These are phyloP conservation scores for Physcomitrellopsis africana DNA, from an alignment of 225 moss, liverwort and hornwort species.

Conservation along the genomic window DNA sequence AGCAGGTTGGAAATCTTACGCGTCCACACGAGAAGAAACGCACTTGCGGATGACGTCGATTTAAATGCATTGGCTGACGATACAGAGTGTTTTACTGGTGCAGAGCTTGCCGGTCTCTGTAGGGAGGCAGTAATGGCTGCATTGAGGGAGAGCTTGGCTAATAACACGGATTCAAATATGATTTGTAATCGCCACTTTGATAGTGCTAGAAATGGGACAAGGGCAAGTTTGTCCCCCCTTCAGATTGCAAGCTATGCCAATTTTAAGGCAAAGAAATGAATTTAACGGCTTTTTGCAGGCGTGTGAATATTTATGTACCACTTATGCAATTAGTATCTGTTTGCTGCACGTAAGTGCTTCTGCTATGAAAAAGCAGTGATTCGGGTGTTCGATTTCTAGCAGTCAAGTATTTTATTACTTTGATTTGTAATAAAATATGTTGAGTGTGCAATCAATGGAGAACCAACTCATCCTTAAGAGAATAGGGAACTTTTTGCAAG, in stretches of 20 bases:
- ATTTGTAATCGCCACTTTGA: slow-evolving; percentile 67
- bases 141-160: slow-evolving; percentile 72
- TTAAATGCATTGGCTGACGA: slow-evolving; percentile 57
- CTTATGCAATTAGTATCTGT: background rate
- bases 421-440: background rate
- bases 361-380: background rate
- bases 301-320: background rate
- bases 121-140: slow-evolving; percentile 88
- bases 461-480: background rate
- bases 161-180: slow-evolving; percentile 50
- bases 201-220: slow-evolving; percentile 53
- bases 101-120: slow-evolving; percentile 86
- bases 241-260: slow-evolving; percentile 58
- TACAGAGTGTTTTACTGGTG: slow-evolving; percentile 82
- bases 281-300: background rate
- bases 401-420: background rate
- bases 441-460: background rate
- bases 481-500: background rate
- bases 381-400: background rate
- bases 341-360: background rate
- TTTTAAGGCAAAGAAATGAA: slow-evolving; percentile 43
- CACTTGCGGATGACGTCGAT: slow-evolving; percentile 66
- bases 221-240: slow-evolving; percentile 52
- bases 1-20: slow-evolving; percentile 82
- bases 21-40: slow-evolving; percentile 69